A percentile compares a stretch with the other conserved stretches of the same genome.
Conservation (phyloP, 306 rosid species). For the Rubus parviflorus region DNA sequence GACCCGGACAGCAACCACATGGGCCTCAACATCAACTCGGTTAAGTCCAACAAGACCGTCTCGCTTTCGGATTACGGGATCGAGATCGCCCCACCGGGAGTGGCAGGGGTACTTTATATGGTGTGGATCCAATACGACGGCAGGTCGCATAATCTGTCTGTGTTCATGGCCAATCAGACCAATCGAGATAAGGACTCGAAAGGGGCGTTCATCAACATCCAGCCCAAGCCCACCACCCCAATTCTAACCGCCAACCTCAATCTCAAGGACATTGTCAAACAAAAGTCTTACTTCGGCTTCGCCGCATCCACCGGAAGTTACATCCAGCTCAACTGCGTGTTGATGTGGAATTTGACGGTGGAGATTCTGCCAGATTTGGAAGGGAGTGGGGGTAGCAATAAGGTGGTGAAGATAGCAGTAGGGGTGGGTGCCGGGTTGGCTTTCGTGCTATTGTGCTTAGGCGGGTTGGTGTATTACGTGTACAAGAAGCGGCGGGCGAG, state of each 20-base stretch:
- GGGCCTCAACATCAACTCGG: slow-evolving; percentile 60
- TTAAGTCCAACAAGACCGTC: slow-evolving; percentile 35
- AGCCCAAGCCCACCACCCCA: slow-evolving; percentile 39
- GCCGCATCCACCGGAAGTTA: slow-evolving; percentile 62
- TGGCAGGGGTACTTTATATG: slow-evolving; percentile 28
- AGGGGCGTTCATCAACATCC: background rate
- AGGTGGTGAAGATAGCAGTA: slow-evolving; percentile 36
- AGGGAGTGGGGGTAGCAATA: background rate
- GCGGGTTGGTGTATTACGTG: slow-evolving; percentile 23
- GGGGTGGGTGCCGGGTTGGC: slow-evolving; percentile 38
- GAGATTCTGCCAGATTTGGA: slow-evolving; percentile 23
- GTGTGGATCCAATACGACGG: slow-evolving; percentile 71
- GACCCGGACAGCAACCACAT: slow-evolving; percentile 65
- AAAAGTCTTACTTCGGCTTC: slow-evolving; percentile 58
- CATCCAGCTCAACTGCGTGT: slow-evolving; percentile 53
- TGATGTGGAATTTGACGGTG: slow-evolving; percentile 67
- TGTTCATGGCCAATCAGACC: slow-evolving; percentile 44
- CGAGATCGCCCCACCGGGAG: slow-evolving; percentile 43
- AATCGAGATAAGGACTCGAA: background rate
- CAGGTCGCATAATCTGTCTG: slow-evolving; percentile 17
- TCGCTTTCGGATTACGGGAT: slow-evolving; percentile 31
- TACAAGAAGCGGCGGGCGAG: slow-evolving; percentile 26
- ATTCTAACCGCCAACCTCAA: slow-evolving; percentile 37
- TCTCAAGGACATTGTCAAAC: slow-evolving; percentile 29
- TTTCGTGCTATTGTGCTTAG: slow-evolving; percentile 17